Evolutionary conservation across 1,139 yeast species (phyloP).

Genomic region (Suhomyces chickasaworum): DNA sequence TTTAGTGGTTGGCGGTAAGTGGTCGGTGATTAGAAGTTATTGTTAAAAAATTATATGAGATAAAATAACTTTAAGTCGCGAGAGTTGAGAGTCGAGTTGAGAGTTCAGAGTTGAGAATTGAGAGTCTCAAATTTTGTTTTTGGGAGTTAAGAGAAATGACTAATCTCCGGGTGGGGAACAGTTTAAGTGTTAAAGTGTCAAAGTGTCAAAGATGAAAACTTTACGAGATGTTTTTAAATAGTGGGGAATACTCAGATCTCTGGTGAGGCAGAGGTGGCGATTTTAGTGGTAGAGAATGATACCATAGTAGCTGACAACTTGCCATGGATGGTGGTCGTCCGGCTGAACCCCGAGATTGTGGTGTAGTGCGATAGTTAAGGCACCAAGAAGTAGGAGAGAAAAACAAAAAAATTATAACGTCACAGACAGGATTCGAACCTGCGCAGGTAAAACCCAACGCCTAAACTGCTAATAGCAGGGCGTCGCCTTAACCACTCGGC

Average conservation of each 20-base stretch:
- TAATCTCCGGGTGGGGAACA: slow-evolving; percentile 3
- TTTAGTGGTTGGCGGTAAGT: no score
- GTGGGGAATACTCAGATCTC: no score
- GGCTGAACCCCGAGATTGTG: slow-evolving; percentile 2
- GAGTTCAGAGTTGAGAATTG: no score
- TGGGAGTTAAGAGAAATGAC: background rate
- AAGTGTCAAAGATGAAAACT: background rate
- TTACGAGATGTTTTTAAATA: no score
- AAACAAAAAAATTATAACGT: slow-evolving; percentile 50
- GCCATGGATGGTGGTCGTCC: background rate
- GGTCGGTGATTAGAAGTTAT: background rate
- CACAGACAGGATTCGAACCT: slow-evolving; percentile 90
- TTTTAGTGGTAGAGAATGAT: background rate
- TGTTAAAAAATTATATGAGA: background rate
- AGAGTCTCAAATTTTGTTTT: slow-evolving; percentile 2
- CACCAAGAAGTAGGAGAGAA: no score
- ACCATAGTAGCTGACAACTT: no score
- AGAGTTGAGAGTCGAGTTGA: no score
- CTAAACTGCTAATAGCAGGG: slow-evolving; percentile 47
- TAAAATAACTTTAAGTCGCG: slow-evolving; percentile 2
- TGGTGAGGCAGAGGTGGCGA: no score
- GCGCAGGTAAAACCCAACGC: slow-evolving; percentile 86
- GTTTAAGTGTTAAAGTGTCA: no score
- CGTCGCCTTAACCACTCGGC: slow-evolving; percentile 33
- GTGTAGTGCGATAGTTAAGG: background rate